These are phyloP conservation scores for Stevia rebaudiana DNA, from an alignment of 140 eudicot genomes.

Conservation along the genomic window DNA sequence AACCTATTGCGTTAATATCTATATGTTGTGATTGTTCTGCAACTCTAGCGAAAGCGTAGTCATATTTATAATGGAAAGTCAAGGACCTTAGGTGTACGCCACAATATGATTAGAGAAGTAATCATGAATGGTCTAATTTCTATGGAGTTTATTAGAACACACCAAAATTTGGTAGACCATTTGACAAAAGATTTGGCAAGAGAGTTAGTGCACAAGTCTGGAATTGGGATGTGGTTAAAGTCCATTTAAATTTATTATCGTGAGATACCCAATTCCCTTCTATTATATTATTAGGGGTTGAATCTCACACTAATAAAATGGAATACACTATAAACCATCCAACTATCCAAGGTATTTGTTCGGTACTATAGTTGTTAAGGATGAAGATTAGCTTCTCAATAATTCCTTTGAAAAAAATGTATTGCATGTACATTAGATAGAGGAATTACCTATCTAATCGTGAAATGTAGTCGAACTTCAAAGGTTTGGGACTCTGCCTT, in stretches of 20 bases:
- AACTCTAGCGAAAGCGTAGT: neutral
- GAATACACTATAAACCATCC: neutral
- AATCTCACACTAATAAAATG: neutral
- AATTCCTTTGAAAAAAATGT: neutral
- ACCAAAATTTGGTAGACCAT: too few relatives aligned
- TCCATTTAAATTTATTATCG: too few relatives aligned
- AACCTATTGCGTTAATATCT: neutral
- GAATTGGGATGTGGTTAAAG: too few relatives aligned
- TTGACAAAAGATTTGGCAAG: too few relatives aligned
- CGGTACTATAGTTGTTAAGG: neutral
- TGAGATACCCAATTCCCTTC: too few relatives aligned
- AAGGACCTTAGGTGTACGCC: neutral
- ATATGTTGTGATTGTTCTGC: neutral
- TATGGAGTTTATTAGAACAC: neutral
- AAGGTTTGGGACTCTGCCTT: neutral
- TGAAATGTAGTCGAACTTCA: neutral
- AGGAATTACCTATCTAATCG: neutral
- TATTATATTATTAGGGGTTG: neutral
- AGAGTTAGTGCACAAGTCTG: too few relatives aligned
- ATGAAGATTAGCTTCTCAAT: neutral
- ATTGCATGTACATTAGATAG: neutral
- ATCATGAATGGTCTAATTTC: neutral
- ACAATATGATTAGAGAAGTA: neutral
- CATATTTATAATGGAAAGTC: neutral
- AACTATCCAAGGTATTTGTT: neutral